Base-by-base conservation (phyloP, 768 basidiomycete species). In the Crucibulum laeve region DNA sequence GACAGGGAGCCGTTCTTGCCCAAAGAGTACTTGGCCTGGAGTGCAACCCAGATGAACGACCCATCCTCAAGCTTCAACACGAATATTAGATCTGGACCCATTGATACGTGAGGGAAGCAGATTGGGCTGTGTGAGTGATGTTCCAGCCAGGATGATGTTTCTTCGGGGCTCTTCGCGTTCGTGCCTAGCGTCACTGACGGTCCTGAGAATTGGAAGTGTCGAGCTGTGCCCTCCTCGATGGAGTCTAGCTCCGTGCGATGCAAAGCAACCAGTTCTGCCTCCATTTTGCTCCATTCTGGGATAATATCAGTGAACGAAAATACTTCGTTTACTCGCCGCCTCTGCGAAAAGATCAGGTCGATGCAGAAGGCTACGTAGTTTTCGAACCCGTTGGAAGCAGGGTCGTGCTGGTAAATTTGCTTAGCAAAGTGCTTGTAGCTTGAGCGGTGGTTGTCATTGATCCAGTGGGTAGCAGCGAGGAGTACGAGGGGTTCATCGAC, bases 401-500 rank as follows among this genome's bases (percentile, higher is more conserved):
- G 52, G 2, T 63, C 62, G 34, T 68, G 59, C 0, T 45, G 13
- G 10, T 54, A 53, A 40, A 71, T 69, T 18, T 63, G 55, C 23
- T 62, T 64, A 4, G 65, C 65, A 40, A 73, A 65, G 46, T 57
- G 54, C 41, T 65, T 67, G 48, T 71, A 69, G 45, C 54, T 64
- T 4, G 61, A 53, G 6, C 54, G 56, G 52, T 62, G 58, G 45
- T 69, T 59, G 6, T 49, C 42, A 23, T 71, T 61, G 44, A 69
- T 63, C 70, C 73, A 74, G 24, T 57, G 62, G 3, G 60, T 63
- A 11, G 69, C 69, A 5, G 71, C 67, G 17, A 72, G 59, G 7
- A 75, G 56, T 21, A 71, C 67, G 5, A 75, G 63, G 4, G 73
- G 71, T 49, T 75, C 73, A 35, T 73, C 68, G 2, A 72, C 59